Conservation (phyloP, 257 asterid species). For the Avicennia marina region DNA sequence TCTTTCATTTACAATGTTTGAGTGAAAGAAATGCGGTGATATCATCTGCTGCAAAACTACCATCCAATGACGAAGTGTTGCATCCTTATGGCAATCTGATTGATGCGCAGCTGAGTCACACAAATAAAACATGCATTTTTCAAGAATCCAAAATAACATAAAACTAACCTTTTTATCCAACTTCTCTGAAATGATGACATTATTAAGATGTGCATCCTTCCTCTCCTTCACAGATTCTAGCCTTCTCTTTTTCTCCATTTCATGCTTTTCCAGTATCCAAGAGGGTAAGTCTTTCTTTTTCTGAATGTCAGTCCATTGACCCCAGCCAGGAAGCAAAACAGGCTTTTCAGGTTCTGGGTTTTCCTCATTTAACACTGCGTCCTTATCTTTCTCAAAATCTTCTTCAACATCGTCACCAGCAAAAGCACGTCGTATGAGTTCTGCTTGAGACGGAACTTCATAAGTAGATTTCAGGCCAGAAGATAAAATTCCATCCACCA, state of each 20-base stretch:
- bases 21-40: too few species aligned
- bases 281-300: conserved; percentile 80
- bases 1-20: too few species aligned
- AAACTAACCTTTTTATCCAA: conserved; percentile 70
- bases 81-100: not conserved
- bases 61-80: not conserved
- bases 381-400: conserved; percentile 76
- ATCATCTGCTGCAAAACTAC: too few species aligned
- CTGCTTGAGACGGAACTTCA: conserved; percentile 88
- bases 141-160: conserved; percentile 2
- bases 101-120: not conserved
- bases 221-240: conserved; percentile 78
- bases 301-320: conserved; percentile 89
- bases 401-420: conserved; percentile 96
- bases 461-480: conserved; percentile 57
- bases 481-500: conserved; percentile 91
- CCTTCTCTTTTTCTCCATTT: conserved; percentile 68
- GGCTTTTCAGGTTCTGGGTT: conserved; percentile 90
- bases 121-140: conserved; percentile 4
- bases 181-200: conserved; percentile 91
- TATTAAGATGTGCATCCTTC: conserved; percentile 79
- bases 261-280: conserved; percentile 81
- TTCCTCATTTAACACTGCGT: conserved; percentile 69
- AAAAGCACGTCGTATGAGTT: conserved; percentile 85
- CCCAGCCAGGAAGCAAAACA: conserved; percentile 87